Percentiles rank a stretch among this genome's conserved stretches.
phyloP scores from a whole-genome alignment of 2,329 filamentous ascomycete genomes.

The Cladosporium sp. region DNA sequence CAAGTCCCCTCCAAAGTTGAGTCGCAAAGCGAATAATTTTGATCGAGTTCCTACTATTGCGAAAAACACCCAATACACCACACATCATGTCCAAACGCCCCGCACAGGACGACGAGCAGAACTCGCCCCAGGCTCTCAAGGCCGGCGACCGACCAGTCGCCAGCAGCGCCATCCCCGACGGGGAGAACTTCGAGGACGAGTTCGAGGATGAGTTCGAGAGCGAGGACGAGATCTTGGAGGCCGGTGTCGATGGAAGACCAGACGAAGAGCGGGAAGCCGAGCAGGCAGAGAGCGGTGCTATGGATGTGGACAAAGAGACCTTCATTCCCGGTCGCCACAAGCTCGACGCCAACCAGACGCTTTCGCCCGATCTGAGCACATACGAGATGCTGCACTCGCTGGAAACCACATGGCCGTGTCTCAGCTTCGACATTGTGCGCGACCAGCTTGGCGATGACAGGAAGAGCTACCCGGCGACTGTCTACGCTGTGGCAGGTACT shows the following conservation, averaged over 20 bases:
- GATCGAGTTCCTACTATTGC: neutral
- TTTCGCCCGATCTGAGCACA: slow-evolving; percentile 87
- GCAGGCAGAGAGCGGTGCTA: slow-evolving; percentile 72
- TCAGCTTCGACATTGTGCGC: slow-evolving; percentile 89
- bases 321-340: slow-evolving; percentile 96
- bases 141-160: slow-evolving; percentile 60
- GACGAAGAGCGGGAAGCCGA: slow-evolving; percentile 92
- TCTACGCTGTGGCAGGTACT: slow-evolving; percentile 92
- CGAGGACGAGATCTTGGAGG: slow-evolving; percentile 85
- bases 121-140: slow-evolving; percentile 56
- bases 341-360: slow-evolving; percentile 83
- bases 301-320: slow-evolving; percentile 91
- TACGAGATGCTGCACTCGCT: slow-evolving; percentile 98
- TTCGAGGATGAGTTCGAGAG: slow-evolving; percentile 91
- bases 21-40: slow-evolving; percentile 2
- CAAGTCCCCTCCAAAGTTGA: slow-evolving; percentile 1
- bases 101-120: slow-evolving; percentile 54
- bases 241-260: slow-evolving; percentile 87
- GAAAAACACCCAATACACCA: neutral
- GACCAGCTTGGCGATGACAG: slow-evolving; percentile 86
- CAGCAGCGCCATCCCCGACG: slow-evolving; percentile 52
- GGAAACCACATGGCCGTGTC: slow-evolving; percentile 92
- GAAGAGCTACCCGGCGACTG: slow-evolving; percentile 89
- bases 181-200: slow-evolving; percentile 86
- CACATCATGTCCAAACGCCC: slow-evolving; percentile 60